These are phyloP conservation scores for Ganoderma boninense DNA, from an alignment of 1,284 basidiomycete genomes.

Conservation along the genomic window DNA sequence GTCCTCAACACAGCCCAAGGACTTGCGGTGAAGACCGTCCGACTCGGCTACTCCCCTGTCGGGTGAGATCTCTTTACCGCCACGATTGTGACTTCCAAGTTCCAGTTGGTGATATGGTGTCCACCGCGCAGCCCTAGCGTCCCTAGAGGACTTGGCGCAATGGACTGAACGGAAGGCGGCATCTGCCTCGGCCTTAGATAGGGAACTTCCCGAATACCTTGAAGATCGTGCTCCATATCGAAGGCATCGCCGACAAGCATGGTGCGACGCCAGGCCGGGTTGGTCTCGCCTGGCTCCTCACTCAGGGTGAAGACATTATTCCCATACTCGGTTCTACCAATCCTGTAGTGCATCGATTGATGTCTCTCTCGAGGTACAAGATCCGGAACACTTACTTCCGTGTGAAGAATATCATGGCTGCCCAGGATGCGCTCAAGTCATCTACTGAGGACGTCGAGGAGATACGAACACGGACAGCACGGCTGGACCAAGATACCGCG, in stretches of 20 bases:
- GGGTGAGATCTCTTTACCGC: conserved; percentile 64
- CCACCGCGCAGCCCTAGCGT: conserved; percentile 23
- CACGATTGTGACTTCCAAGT: conserved; percentile 45
- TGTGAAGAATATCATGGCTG: conserved; percentile 19
- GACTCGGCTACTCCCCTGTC: conserved; percentile 54
- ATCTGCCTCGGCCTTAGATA: conserved; percentile 42
- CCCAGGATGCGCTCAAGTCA: conserved; percentile 43
- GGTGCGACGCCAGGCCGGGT: conserved; percentile 50
- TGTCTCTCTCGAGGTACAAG: conserved; percentile 24
- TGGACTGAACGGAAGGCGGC: conserved; percentile 52
- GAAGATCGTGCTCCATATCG: conserved; percentile 22
- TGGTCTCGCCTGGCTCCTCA: conserved; percentile 54
- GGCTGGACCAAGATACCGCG: conserved; percentile 28
- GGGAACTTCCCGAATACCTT: conserved; percentile 55
- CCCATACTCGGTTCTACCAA: conserved; percentile 49
- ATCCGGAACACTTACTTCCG: conserved; percentile 34
- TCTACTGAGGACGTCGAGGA: conserved; percentile 42
- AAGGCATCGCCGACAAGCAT: not conserved
- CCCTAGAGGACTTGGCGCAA: conserved; percentile 58
- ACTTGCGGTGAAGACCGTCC: conserved; percentile 43
- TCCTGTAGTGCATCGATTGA: conserved; percentile 29
- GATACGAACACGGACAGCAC: conserved; percentile 41
- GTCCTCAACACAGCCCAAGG: conserved; percentile 42
- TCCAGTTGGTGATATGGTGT: too few relatives aligned
- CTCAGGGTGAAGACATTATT: conserved; percentile 47